Evolutionary conservation across 2,329 filamentous ascomycete genomes (phyloP).

Genomic region (Penicillium sp.): DNA sequence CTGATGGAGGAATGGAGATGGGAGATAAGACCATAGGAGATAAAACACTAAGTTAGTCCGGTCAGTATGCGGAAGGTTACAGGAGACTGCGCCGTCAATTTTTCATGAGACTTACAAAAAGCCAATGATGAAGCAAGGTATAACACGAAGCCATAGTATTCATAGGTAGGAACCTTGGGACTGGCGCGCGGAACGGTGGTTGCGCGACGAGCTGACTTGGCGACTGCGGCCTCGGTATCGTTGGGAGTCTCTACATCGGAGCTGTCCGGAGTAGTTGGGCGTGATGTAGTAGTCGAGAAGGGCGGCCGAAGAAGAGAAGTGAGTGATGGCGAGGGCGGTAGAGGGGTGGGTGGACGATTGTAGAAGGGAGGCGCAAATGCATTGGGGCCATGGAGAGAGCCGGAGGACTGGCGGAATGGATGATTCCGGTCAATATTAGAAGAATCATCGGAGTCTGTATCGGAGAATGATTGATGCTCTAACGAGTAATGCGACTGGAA

Average conservation of each 20-base stretch:
- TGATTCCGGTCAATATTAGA: constrained; percentile 35
- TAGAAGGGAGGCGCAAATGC: constrained; percentile 84
- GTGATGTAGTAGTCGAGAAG: constrained; percentile 66
- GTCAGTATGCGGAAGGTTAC: constrained; percentile 3
- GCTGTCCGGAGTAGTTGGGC: constrained; percentile 89
- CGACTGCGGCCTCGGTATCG: constrained; percentile 59
- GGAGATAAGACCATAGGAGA: constrained; percentile 82
- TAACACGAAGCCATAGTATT: constrained; percentile 98
- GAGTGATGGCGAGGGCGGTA: constrained; percentile 87
- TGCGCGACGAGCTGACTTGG: constrained; percentile 57
- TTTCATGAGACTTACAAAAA: constrained; percentile 62
- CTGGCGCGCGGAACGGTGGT: constrained; percentile 75
- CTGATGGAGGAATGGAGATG: constrained; percentile 84
- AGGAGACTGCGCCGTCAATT: background rate
- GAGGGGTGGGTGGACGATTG: constrained; percentile 88
- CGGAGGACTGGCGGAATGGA: constrained; percentile 41
- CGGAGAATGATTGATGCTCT: constrained; percentile 39
- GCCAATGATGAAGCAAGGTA: constrained; percentile 83
- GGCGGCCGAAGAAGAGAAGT: constrained; percentile 80
- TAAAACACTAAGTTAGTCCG: constrained; percentile 51
- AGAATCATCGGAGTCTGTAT: constrained; percentile 35
- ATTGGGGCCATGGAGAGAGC: constrained; percentile 44
- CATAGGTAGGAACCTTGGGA: constrained; percentile 96
- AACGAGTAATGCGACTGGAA: constrained; percentile 48
- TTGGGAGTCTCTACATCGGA: constrained; percentile 75